Percentiles rank a stretch among this genome's conserved stretches.
phyloP scores from a whole-genome alignment of 148 eudicot genomes.

The Nyssa sinensis region DNA sequence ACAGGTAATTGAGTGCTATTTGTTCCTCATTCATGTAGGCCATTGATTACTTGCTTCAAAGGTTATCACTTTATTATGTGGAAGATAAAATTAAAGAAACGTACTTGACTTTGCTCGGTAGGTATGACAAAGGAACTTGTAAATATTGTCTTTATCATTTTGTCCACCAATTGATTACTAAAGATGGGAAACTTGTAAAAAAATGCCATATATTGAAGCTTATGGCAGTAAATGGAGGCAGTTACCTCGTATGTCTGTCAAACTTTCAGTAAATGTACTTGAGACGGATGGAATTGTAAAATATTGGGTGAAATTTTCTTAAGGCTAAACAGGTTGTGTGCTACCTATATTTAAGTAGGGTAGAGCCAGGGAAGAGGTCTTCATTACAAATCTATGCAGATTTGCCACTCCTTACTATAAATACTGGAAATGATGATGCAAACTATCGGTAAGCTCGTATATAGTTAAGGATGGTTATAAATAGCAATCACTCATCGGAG shows the following conservation, averaged over 20 bases:
- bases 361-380: no score
- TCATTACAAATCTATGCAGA: no score
- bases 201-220: no score
- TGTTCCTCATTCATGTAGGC: not conserved
- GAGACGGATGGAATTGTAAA: not conserved
- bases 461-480: no score
- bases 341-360: no score
- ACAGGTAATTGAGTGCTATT: slow-evolving; percentile 55
- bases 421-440: no score
- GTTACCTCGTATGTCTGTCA: not conserved
- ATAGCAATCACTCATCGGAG: no score
- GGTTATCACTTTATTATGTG: not conserved
- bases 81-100: not conserved
- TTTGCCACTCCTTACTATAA: no score
- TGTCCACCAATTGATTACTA: not conserved
- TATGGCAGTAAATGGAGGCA: not conserved
- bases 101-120: not conserved
- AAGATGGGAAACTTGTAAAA: not conserved
- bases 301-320: not conserved
- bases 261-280: not conserved
- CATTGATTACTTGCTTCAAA: not conserved
- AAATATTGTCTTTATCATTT: not conserved
- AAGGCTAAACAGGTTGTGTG: no score
- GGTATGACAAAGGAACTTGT: not conserved
- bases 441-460: no score